These are phyloP conservation scores for Colletotrichum noveboracense DNA, from an alignment of 2,329 filamentous ascomycete genomes.

Conservation along the genomic window DNA sequence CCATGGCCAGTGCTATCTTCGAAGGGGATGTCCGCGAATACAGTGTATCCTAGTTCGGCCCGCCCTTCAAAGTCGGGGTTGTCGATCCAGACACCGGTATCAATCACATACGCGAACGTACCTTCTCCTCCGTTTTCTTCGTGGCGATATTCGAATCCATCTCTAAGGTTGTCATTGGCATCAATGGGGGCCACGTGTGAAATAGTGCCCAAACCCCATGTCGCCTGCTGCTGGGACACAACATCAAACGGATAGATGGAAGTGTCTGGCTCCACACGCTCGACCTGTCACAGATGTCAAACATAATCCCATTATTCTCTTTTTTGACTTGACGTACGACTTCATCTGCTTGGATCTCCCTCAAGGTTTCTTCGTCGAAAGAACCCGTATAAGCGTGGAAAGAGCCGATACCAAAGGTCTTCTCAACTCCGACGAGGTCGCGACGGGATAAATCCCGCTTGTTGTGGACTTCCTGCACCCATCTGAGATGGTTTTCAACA, in stretches of 20 bases:
- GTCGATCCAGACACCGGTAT: conserved; percentile 54
- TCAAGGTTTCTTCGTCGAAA: conserved; percentile 46
- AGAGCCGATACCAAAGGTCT: conserved; percentile 38
- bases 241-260: background rate
- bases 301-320: background rate
- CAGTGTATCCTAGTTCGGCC: conserved; percentile 43
- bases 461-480: conserved; percentile 37
- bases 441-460: conserved; percentile 36
- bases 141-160: conserved; percentile 39
- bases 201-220: background rate
- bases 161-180: conserved; percentile 17
- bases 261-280: background rate
- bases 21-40: conserved; percentile 33
- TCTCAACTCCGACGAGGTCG: conserved; percentile 40
- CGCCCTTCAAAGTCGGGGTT: conserved; percentile 52
- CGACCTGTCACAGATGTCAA: background rate
- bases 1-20: conserved; percentile 46
- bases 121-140: conserved; percentile 42
- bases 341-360: conserved; percentile 39
- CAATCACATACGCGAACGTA: conserved; percentile 57
- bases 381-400: conserved; percentile 49
- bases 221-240: background rate
- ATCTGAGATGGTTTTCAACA: conserved; percentile 38
- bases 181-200: conserved; percentile 24
- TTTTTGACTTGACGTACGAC: conserved; percentile 12